phyloP scores from a whole-genome alignment of 768 basidiomycete species.

The Udeniomyces megalosporus region DNA sequence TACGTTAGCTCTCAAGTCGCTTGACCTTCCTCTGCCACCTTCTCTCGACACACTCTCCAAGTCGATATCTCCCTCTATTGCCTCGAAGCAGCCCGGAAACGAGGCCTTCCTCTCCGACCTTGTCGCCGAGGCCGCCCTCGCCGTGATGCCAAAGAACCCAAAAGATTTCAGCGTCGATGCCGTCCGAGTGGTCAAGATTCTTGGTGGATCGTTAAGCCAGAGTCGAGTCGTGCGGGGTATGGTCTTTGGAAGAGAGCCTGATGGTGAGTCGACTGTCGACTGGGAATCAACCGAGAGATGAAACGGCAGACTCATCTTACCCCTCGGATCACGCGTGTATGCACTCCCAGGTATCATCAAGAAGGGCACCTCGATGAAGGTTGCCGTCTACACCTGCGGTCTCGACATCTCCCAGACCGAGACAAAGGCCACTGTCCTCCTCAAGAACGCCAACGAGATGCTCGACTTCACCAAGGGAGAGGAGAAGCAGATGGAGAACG shows the following conservation, averaged over 20 bases:
- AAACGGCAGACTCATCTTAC: background rate
- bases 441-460: constrained; percentile 91
- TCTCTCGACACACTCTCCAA: constrained; percentile 50
- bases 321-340: background rate
- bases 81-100: constrained; percentile 91
- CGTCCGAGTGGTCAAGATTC: constrained; percentile 94
- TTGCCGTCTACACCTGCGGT: constrained; percentile 84
- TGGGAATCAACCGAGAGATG: background rate
- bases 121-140: constrained; percentile 81
- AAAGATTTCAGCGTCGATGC: constrained; percentile 91
- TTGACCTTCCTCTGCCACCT: constrained; percentile 52
- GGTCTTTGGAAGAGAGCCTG: constrained; percentile 94
- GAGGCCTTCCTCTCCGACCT: constrained; percentile 66
- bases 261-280: constrained; percentile 40
- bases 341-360: constrained; percentile 51
- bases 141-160: constrained; percentile 53
- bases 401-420: constrained; percentile 92
- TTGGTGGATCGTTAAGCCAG: constrained; percentile 73
- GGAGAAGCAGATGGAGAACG: constrained; percentile 88
- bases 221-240: constrained; percentile 89
- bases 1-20: constrained; percentile 48
- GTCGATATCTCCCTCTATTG: constrained; percentile 79
- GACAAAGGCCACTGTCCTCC: constrained; percentile 93
- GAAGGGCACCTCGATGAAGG: constrained; percentile 70
- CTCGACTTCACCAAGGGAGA: constrained; percentile 91